These are phyloP conservation scores for Diatrype stigma DNA, from an alignment of 2,329 filamentous ascomycete genomes.

Conservation along the genomic window DNA sequence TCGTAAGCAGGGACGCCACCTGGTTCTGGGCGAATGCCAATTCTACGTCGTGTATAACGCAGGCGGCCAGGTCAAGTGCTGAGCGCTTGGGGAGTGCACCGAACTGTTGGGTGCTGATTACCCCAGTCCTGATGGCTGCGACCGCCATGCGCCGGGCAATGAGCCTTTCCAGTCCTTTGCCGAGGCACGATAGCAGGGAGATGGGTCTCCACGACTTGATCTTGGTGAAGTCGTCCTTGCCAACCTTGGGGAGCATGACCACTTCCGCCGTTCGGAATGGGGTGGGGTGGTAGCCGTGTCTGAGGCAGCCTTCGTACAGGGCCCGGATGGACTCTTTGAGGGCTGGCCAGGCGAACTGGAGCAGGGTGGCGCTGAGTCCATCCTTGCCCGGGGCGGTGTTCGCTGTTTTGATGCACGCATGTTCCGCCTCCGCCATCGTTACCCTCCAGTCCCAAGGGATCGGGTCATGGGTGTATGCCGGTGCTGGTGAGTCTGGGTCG, in stretches of 20 bases:
- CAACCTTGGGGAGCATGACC: conserved; percentile 7
- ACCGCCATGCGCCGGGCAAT: conserved; percentile 1
- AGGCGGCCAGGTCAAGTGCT: conserved; percentile 2
- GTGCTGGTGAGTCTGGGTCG: too few relatives aligned
- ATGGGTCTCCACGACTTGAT: conserved; percentile 6
- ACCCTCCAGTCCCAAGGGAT: background rate
- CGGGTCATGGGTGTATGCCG: background rate
- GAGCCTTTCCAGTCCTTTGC: conserved; percentile 8
- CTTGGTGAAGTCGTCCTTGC: conserved; percentile 3
- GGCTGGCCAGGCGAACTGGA: background rate
- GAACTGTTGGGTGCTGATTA: conserved; percentile 2
- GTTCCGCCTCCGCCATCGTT: background rate
- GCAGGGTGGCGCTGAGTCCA: background rate
- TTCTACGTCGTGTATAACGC: conserved; percentile 2
- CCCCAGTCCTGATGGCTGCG: background rate
- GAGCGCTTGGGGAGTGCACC: conserved; percentile 4
- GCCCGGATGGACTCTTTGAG: background rate
- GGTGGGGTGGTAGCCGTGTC: conserved; percentile 1
- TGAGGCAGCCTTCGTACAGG: conserved; percentile 4
- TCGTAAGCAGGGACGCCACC: background rate
- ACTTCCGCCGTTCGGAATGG: conserved; percentile 6
- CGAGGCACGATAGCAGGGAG: conserved; percentile 8
- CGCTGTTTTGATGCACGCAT: background rate
- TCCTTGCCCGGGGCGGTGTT: conserved; percentile 1
- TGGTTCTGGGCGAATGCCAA: conserved; percentile 1